Evolutionary conservation across 805 yeast species (phyloP).

Genomic region (Ogataea neopini): DNA sequence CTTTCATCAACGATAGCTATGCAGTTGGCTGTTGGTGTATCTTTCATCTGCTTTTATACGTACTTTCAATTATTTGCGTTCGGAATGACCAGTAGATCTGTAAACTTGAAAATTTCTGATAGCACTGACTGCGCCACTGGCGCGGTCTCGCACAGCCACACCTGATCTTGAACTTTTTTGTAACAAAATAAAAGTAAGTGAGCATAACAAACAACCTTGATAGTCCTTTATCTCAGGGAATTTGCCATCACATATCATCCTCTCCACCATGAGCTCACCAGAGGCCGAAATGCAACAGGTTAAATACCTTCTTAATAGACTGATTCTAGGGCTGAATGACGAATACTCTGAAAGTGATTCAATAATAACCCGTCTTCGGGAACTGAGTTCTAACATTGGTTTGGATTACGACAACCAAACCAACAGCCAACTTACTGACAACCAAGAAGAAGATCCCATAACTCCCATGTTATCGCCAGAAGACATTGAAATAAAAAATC

Average conservation of each 20-base stretch:
- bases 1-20: constrained; percentile 5
- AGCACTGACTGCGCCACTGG: too few relatives aligned
- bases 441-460: not conserved
- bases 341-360: constrained; percentile 28
- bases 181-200: too few relatives aligned
- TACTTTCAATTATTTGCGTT: constrained; percentile 5
- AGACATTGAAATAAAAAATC: constrained; percentile 17
- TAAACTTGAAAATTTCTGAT: too few relatives aligned
- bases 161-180: too few relatives aligned
- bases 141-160: too few relatives aligned
- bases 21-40: constrained; percentile 8
- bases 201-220: too few relatives aligned
- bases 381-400: constrained; percentile 11
- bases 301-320: constrained; percentile 27
- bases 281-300: constrained; percentile 23
- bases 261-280: constrained; percentile 4
- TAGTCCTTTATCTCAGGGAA: too few relatives aligned
- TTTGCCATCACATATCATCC: not conserved
- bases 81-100: too few relatives aligned
- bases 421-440: not conserved
- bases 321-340: constrained; percentile 32
- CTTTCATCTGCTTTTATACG: constrained; percentile 5
- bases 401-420: constrained; percentile 14
- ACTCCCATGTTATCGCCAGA: constrained; percentile 14
- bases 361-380: constrained; percentile 18